These are phyloP conservation scores for Papiliotrema fonsecae DNA, from an alignment of 1,284 basidiomycete genomes.

Conservation along the genomic window DNA sequence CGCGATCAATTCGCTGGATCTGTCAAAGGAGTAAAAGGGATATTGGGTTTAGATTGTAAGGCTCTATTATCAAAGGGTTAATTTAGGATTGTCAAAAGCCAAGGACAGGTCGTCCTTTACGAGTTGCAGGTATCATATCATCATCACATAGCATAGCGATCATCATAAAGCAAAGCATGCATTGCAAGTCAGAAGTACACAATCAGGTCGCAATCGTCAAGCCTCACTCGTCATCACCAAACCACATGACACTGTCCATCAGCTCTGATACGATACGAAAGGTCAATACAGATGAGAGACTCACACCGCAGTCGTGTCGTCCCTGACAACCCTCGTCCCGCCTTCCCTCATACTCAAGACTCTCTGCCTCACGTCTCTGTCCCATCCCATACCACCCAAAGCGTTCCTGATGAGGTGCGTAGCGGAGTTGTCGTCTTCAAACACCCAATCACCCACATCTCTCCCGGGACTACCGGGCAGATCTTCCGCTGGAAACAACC, in stretches of 20 bases:
- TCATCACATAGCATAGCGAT: no score
- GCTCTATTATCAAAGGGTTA: no score
- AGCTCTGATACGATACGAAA: neutral
- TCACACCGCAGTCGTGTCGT: constrained; percentile 5
- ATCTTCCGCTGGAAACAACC: constrained; percentile 12
- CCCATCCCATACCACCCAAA: neutral
- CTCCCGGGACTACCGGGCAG: neutral
- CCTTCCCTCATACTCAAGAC: constrained; percentile 3
- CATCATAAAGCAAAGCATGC: no score
- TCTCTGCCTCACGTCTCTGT: neutral
- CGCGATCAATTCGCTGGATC: constrained; percentile 35
- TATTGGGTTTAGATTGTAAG: no score
- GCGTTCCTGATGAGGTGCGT: constrained; percentile 88
- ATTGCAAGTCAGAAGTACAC: no score
- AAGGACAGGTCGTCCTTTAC: no score
- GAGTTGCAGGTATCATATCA: no score
- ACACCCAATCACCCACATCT: constrained; percentile 59
- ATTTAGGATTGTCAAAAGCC: no score
- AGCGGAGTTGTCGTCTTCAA: constrained; percentile 73
- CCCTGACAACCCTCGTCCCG: neutral
- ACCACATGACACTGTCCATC: neutral
- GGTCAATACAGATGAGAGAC: neutral
- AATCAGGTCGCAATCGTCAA: no score
- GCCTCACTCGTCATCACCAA: neutral
- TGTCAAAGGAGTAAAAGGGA: neutral